phyloP scores from a whole-genome alignment of 257 asterid genomes.

The Capsicum rhomboideum region DNA sequence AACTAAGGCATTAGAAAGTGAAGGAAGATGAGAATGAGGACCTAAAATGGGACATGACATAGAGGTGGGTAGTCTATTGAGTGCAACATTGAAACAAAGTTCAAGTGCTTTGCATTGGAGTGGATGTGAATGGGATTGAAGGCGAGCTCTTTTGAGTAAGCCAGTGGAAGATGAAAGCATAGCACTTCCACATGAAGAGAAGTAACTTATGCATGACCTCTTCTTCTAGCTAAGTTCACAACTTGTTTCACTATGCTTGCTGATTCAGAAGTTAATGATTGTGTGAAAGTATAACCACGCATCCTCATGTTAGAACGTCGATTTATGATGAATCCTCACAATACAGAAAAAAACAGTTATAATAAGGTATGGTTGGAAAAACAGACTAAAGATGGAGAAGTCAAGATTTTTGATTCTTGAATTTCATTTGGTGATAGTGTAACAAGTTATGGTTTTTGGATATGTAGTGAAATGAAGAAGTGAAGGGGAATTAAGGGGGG shows the following conservation, averaged over 20 bases:
- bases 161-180: slow-evolving; percentile 63
- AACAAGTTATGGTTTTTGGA: neutral
- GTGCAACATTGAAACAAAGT: slow-evolving; percentile 91
- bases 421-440: slow-evolving; percentile 10
- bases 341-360: neutral
- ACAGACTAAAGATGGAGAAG: neutral
- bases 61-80: slow-evolving; percentile 84
- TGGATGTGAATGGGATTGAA: slow-evolving; percentile 82
- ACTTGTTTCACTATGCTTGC: slow-evolving; percentile 70
- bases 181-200: slow-evolving; percentile 91
- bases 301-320: slow-evolving; percentile 43
- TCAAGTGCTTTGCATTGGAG: slow-evolving; percentile 96
- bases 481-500: slow-evolving; percentile 33
- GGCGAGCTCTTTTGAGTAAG: slow-evolving; percentile 64
- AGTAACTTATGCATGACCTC: slow-evolving; percentile 94
- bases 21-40: slow-evolving; percentile 56
- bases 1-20: slow-evolving; percentile 84
- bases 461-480: neutral
- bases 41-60: slow-evolving; percentile 50
- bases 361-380: neutral
- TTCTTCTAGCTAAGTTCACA: slow-evolving; percentile 53
- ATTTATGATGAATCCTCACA: neutral
- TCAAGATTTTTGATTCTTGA: neutral
- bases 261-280: slow-evolving; percentile 71
- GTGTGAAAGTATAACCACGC: slow-evolving; percentile 85